Evolutionary conservation across 768 basidiomycete genomes (phyloP).

Genomic region (Suillus sp.): DNA sequence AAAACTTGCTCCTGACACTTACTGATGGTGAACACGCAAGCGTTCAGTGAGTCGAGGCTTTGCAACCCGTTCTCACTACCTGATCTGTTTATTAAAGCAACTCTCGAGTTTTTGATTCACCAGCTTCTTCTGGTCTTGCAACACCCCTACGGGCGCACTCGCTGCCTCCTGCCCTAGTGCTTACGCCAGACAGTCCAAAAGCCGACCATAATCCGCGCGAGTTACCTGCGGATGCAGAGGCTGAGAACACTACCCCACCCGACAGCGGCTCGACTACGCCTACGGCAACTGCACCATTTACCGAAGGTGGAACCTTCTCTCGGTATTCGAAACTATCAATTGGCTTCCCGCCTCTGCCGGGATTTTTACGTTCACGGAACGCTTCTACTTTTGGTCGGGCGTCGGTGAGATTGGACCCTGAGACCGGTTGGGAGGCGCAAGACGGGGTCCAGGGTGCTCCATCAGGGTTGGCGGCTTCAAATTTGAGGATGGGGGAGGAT

Average conservation of each 20-base stretch:
- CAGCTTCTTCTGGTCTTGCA: constrained; percentile 24
- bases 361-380: constrained; percentile 63
- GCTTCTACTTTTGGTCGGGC: constrained; percentile 43
- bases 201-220: constrained; percentile 28
- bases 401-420: constrained; percentile 25
- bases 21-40: constrained; percentile 64
- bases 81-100: constrained; percentile 23
- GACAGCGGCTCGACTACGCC: constrained; percentile 63
- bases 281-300: constrained; percentile 34
- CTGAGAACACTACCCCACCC: constrained; percentile 44
- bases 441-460: constrained; percentile 16
- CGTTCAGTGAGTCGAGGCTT: constrained; percentile 42
- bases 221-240: constrained; percentile 19
- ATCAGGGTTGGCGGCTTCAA: neutral
- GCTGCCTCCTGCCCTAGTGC: constrained; percentile 15
- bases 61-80: constrained; percentile 7
- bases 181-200: constrained; percentile 30
- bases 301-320: constrained; percentile 35
- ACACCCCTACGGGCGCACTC: constrained; percentile 27
- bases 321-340: constrained; percentile 48
- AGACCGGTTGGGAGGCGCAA: constrained; percentile 22
- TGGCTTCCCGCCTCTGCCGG: constrained; percentile 63
- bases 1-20: constrained; percentile 86
- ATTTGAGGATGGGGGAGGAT: constrained; percentile 25
- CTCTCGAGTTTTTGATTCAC: constrained; percentile 24